A percentile compares a stretch with the other conserved stretches of the same genome.
Conservation (phyloP, 192 early-diverging fungal genomes). For the Coemansia sp. region DNA sequence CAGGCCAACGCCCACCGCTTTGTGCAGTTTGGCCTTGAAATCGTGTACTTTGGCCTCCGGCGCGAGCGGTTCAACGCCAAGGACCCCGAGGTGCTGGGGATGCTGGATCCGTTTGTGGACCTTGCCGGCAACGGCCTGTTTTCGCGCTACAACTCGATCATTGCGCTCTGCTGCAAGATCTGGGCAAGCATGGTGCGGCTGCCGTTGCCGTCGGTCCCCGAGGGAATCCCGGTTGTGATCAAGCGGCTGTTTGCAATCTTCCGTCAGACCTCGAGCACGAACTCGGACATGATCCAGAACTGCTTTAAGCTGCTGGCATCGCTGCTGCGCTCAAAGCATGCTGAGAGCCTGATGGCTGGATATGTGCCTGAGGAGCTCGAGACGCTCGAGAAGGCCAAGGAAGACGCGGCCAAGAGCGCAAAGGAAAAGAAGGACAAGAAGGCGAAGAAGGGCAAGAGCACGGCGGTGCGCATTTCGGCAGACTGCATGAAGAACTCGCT, state of each 20-base stretch:
- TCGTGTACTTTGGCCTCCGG: conserved; percentile 71
- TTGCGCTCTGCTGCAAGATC: conserved; percentile 66
- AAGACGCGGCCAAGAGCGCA: background rate
- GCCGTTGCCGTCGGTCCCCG: conserved; percentile 67
- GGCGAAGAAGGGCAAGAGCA: conserved; percentile 6
- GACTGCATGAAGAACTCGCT: conserved; percentile 29
- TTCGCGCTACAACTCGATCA: conserved; percentile 73
- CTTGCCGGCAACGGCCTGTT: conserved; percentile 80
- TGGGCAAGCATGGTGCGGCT: conserved; percentile 69
- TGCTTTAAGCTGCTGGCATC: conserved; percentile 81
- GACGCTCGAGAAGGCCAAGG: background rate
- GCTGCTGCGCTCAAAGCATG: conserved; percentile 73
- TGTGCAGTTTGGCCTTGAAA: conserved; percentile 88
- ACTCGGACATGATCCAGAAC: conserved; percentile 69
- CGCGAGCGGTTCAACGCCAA: conserved; percentile 59
- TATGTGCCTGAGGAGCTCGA: conserved; percentile 23
- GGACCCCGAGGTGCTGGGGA: conserved; percentile 56
- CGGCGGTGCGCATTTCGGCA: background rate
- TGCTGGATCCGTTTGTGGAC: conserved; percentile 80
- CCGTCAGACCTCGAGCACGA: conserved; percentile 58
- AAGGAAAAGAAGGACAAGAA: conserved; percentile 24
- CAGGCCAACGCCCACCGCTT: conserved; percentile 86
- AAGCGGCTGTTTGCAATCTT: conserved; percentile 78
- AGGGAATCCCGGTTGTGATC: conserved; percentile 69
- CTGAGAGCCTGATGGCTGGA: conserved; percentile 59